Conservation (phyloP, 768 basidiomycete genomes). For the Multifurca ochricompacta region DNA sequence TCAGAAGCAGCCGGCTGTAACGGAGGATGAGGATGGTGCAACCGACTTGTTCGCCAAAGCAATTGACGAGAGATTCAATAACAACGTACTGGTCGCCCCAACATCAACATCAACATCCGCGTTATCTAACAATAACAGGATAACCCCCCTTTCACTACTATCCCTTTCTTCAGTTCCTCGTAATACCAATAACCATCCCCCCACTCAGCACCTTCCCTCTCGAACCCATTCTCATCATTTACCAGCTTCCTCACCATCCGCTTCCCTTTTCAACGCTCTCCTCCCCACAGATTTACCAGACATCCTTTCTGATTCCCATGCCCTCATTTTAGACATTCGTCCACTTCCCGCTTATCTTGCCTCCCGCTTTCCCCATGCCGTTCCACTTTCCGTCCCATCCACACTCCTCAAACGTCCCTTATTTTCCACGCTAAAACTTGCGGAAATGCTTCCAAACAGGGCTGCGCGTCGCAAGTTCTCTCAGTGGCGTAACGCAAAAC, state of each 20-base stretch:
- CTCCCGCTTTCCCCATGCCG: constrained; percentile 57
- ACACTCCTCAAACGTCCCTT: constrained; percentile 88
- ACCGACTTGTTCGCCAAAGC: constrained; percentile 47
- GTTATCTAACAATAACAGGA: constrained; percentile 26
- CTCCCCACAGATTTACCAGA: constrained; percentile 27
- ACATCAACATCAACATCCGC: constrained; percentile 24
- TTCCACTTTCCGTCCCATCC: constrained; percentile 88
- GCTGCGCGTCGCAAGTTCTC: constrained; percentile 52
- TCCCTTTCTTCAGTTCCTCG: constrained; percentile 21
- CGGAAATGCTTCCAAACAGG: constrained; percentile 68
- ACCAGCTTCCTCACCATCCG: constrained; percentile 9
- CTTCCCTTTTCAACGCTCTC: constrained; percentile 20
- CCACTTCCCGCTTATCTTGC: constrained; percentile 66
- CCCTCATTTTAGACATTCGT: constrained; percentile 82
- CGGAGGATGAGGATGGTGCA: constrained; percentile 23
- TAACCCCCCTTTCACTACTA: constrained; percentile 26
- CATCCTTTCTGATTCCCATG: constrained; percentile 30
- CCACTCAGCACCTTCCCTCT: constrained; percentile 14
- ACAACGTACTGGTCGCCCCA: constrained; percentile 22
- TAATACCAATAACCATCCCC: constrained; percentile 10
- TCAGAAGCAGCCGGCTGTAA: constrained; percentile 1
- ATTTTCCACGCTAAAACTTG: constrained; percentile 71
- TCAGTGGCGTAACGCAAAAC: constrained; percentile 46
- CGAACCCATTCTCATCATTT: constrained; percentile 7
- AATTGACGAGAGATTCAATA: constrained; percentile 39